A percentile compares a stretch with the other conserved stretches of the same genome.
Evolutionary conservation across 257 asterid genomes (phyloP).

Genomic region (Ophiorrhiza pumila): DNA sequence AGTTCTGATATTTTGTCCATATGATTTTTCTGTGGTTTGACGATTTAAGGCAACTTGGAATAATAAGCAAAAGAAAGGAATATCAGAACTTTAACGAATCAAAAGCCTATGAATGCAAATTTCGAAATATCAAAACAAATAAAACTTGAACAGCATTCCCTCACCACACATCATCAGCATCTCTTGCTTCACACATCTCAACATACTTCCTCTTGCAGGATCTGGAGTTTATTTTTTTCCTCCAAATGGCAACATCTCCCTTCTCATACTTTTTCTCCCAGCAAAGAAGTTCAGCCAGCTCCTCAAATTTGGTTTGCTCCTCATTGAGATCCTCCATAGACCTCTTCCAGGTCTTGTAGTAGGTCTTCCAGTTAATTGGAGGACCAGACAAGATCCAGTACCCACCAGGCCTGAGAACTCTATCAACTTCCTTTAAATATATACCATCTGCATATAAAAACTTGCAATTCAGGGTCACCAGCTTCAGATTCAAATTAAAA

Average conservation of each 20-base stretch:
- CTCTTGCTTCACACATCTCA: conserved; percentile 49
- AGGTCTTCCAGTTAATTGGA: conserved; percentile 91
- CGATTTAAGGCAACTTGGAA: not conserved
- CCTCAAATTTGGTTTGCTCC: conserved; percentile 72
- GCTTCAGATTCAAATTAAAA: not conserved
- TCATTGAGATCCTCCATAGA: conserved; percentile 70
- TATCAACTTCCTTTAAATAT: conserved; percentile 84
- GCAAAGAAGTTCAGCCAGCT: conserved; percentile 83
- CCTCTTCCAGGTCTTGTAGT: conserved; percentile 78
- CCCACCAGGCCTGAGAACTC: conserved; percentile 95
- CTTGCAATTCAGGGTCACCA: not conserved
- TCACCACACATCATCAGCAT: conserved; percentile 76
- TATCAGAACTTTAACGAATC: not conserved
- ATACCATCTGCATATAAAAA: conserved; percentile 54
- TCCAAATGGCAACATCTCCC: conserved; percentile 80
- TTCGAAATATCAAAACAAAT: not conserved
- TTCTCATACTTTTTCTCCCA: conserved; percentile 97
- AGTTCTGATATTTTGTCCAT: too few relatives aligned
- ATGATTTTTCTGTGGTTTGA: not conserved
- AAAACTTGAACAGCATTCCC: conserved; percentile 20
- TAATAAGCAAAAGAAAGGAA: not conserved
- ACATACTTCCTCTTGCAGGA: conserved; percentile 60
- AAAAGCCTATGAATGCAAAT: not conserved
- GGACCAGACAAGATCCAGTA: conserved; percentile 96
- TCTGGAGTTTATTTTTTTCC: conserved; percentile 53